Percentiles rank a stretch among this genome's conserved stretches.
Conservation (phyloP, 177 flowering plant genomes). For the Vitis hybrid region DNA sequence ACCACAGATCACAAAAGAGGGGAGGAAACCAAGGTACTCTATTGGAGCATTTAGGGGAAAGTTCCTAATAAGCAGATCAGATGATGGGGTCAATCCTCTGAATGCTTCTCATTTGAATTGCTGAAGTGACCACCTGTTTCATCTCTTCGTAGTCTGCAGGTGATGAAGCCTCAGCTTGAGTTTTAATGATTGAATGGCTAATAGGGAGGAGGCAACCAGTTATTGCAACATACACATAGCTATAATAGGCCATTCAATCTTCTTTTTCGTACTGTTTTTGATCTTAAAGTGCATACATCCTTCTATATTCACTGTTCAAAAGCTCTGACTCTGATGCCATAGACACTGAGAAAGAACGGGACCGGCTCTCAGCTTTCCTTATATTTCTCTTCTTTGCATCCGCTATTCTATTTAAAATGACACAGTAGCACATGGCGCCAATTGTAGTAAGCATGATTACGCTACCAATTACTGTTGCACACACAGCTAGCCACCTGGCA, state of each 20-base stretch:
- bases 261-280: not conserved
- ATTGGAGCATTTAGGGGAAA: no score
- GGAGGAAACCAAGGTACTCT: no score
- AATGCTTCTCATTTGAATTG: no score
- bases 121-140: no score
- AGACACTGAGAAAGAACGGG: slow-evolving; percentile 65
- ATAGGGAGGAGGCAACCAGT: not conserved
- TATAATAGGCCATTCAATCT: not conserved
- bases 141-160: no score
- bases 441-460: slow-evolving; percentile 78
- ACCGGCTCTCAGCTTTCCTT: slow-evolving; percentile 51
- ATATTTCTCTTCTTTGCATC: slow-evolving; percentile 65
- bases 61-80: no score
- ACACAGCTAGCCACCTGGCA: slow-evolving; percentile 71
- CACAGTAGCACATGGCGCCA: slow-evolving; percentile 89
- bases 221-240: not conserved
- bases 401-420: slow-evolving; percentile 59
- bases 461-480: slow-evolving; percentile 68
- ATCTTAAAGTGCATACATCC: slow-evolving; percentile 73
- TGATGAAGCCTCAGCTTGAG: no score
- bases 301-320: slow-evolving; percentile 59
- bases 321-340: slow-evolving; percentile 62
- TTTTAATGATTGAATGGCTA: no score
- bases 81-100: no score
- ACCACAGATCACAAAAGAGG: no score